Conservation (phyloP, 208 protist species). For the Leishmania mexicana region DNA sequence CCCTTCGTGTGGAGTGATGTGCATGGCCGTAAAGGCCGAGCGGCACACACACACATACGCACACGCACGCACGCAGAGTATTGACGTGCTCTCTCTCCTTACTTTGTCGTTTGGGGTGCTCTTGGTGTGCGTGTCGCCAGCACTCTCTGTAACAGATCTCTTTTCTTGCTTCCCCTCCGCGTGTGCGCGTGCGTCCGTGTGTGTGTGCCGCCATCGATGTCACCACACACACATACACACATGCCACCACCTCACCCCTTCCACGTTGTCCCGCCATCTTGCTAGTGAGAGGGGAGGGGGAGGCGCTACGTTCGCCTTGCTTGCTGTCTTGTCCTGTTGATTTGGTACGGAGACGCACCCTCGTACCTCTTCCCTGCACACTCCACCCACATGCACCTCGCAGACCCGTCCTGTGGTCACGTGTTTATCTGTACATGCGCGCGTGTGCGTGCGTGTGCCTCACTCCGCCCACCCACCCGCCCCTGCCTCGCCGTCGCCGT, state of each 20-base stretch:
- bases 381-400: background rate
- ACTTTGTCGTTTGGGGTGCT: background rate
- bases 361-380: background rate
- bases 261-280: background rate
- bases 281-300: too few relatives aligned
- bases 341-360: background rate
- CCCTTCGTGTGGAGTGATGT: background rate
- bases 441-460: too few relatives aligned
- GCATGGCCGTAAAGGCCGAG: background rate
- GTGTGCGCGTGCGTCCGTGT: too few relatives aligned
- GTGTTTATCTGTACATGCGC: background rate
- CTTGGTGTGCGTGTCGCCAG: background rate
- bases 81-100: background rate
- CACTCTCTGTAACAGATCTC: too few relatives aligned
- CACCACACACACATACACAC: too few relatives aligned
- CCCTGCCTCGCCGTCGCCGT: background rate
- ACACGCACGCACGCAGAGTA: background rate
- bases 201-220: too few relatives aligned
- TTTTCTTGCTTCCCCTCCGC: too few relatives aligned
- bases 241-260: background rate
- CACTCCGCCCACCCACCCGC: background rate
- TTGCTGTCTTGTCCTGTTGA: background rate
- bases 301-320: background rate
- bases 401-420: background rate
- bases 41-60: background rate